A percentile compares a stretch with the other conserved stretches of the same genome.
phyloP scores from a whole-genome alignment of 2,329 filamentous ascomycete genomes.

The Hymenoscyphus linearis region DNA sequence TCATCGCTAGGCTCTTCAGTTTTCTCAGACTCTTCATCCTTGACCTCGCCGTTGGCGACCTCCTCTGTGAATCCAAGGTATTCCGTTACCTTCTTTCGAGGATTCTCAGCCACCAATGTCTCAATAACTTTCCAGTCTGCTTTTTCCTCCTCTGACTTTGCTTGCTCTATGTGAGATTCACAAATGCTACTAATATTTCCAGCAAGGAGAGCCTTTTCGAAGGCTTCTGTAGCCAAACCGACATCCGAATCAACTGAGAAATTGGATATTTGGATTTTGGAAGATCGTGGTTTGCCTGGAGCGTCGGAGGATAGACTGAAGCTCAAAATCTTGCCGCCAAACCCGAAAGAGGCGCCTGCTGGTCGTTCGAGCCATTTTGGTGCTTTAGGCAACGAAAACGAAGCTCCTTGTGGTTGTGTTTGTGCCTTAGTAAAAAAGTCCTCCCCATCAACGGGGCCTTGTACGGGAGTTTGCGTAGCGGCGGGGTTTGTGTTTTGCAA shows the following conservation, averaged over 20 bases:
- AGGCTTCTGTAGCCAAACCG: conserved; percentile 76
- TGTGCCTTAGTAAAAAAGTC: conserved; percentile 96
- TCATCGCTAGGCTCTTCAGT: conserved; percentile 42
- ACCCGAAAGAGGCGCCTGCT: conserved; percentile 84
- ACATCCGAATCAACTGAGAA: conserved; percentile 85
- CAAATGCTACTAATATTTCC: conserved; percentile 78
- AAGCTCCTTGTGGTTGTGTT: conserved; percentile 81
- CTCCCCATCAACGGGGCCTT: conserved; percentile 75
- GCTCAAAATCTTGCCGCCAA: conserved; percentile 85
- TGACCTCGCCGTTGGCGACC: conserved; percentile 44
- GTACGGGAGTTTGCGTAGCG: conserved; percentile 59
- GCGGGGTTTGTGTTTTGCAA: conserved; percentile 87
- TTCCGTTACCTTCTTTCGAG: conserved; percentile 79
- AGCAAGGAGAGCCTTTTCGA: conserved; percentile 74
- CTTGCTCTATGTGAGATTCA: conserved; percentile 67
- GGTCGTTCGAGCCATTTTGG: conserved; percentile 89
- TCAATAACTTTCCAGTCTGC: conserved; percentile 94
- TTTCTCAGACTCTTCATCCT: conserved; percentile 33
- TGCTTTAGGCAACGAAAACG: conserved; percentile 79
- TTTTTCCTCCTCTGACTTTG: conserved; percentile 84
- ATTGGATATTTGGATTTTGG: conserved; percentile 77
- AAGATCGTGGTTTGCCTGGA: conserved; percentile 60
- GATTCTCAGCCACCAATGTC: conserved; percentile 77
- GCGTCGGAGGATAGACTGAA: conserved; percentile 57
- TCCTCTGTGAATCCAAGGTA: conserved; percentile 78